A percentile compares a stretch with the other conserved stretches of the same genome.
These are phyloP conservation scores for Cryptosporidium parvum DNA, from an alignment of 169 alveolate genomes.

Conservation along the genomic window DNA sequence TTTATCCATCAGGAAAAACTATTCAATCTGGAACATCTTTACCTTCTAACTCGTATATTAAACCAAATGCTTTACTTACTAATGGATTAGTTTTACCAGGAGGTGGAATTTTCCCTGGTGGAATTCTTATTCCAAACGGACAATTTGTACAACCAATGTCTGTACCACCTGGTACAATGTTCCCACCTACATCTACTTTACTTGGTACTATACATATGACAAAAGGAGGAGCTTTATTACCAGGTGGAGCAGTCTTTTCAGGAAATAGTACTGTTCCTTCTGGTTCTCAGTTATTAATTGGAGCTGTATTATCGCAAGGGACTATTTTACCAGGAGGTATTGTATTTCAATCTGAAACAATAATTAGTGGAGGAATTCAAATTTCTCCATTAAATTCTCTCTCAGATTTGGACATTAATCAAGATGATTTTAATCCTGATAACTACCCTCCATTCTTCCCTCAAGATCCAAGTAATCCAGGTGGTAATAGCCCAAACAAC, in stretches of 20 bases:
- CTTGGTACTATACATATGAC: slow-evolving; percentile 42
- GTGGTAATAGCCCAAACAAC: background rate
- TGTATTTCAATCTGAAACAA: slow-evolving; percentile 49
- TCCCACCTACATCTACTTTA: slow-evolving; percentile 61
- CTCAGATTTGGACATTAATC: slow-evolving; percentile 63
- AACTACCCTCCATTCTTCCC: slow-evolving; percentile 65
- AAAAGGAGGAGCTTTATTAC: slow-evolving; percentile 68
- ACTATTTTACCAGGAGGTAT: slow-evolving; percentile 73
- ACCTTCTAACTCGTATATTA: slow-evolving; percentile 57
- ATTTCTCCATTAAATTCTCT: slow-evolving; percentile 55
- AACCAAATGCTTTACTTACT: slow-evolving; percentile 61
- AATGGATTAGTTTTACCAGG: slow-evolving; percentile 65
- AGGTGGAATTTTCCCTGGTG: slow-evolving; percentile 76
- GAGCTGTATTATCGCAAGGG: slow-evolving; percentile 70
- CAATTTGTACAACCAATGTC: slow-evolving; percentile 61
- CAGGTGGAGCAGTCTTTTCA: slow-evolving; percentile 73
- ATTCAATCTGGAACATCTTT: slow-evolving; percentile 59
- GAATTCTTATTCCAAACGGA: slow-evolving; percentile 68
- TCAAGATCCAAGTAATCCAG: background rate
- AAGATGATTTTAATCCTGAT: slow-evolving; percentile 48
- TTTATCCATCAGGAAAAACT: slow-evolving; percentile 65
- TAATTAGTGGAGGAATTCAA: slow-evolving; percentile 52
- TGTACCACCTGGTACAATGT: slow-evolving; percentile 72
- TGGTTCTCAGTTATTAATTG: slow-evolving; percentile 46
- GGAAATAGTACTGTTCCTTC: slow-evolving; percentile 74